Evolutionary conservation across 1,284 basidiomycete species (phyloP).

Genomic region (Pseudozyma flocculosa): DNA sequence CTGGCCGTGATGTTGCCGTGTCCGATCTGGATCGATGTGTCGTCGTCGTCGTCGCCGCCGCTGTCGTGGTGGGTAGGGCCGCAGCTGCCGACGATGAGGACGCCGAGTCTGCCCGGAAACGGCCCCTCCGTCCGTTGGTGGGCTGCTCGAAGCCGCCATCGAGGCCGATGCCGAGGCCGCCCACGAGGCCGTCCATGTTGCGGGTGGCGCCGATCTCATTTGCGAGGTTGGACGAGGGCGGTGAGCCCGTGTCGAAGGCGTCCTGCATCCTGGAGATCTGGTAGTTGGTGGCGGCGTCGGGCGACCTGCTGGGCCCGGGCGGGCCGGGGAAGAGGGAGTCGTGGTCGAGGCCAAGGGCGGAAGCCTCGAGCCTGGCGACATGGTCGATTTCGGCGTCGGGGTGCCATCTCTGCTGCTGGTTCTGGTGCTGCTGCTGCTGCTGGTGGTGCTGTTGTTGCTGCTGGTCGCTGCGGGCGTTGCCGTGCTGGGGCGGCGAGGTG

Average conservation of each 20-base stretch:
- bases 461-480: conserved; percentile 4
- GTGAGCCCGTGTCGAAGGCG: conserved; percentile 22
- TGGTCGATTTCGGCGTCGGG: conserved; percentile 9
- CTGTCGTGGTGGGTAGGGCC: neutral
- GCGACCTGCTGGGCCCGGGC: conserved; percentile 4
- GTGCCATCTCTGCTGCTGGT: conserved; percentile 4
- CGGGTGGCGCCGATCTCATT: conserved; percentile 10
- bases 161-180: conserved; percentile 32
- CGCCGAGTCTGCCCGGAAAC: neutral
- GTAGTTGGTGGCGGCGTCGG: conserved; percentile 6
- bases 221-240: conserved; percentile 35
- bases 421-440: too few relatives aligned
- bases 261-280: conserved; percentile 12
- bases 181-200: conserved; percentile 8
- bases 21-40: too few relatives aligned
- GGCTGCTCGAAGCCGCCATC: conserved; percentile 6
- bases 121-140: neutral
- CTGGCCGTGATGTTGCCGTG: too few relatives aligned
- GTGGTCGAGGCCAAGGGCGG: conserved; percentile 28
- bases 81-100: neutral
- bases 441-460: neutral
- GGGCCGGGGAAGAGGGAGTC: conserved; percentile 14
- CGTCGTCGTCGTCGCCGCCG: neutral
- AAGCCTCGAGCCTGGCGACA: conserved; percentile 27
- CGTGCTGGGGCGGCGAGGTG: conserved; percentile 11